Base-by-base conservation (phyloP, 306 rosid genomes). In the Pyrus betulifolia region DNA sequence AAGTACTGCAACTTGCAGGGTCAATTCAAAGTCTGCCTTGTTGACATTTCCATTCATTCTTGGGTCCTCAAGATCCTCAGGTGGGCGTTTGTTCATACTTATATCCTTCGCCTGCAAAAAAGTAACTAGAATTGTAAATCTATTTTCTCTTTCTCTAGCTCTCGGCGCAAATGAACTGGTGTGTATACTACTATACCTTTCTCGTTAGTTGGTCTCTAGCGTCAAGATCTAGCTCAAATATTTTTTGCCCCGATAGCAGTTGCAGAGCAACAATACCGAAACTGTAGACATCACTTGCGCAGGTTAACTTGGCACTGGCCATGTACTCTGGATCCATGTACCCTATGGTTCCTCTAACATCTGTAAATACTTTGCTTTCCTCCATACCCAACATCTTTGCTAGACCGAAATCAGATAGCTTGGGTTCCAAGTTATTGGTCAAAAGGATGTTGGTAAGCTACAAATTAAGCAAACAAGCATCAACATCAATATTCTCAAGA, bases 311-410 rank as follows among this genome's bases (percentile, higher is more conserved):
- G 66, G 97, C 94, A 81, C 89, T 91, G 75, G 89, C 91, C 97
- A 94, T 90, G 80, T 94, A 94, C 79, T 94, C 98, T 4, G 98
- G 98, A 78, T 93, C 98, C 98, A 93, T 93, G 64, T 91, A 93
- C 1, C 98, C 98, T 79, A 89, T 88, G 25, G 97, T 93, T 84
- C 98, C 97, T 82, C 94, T 87, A 30, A 94, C 91, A 75, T 81
- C 97, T 21, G 97, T 90, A 60, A 91, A 91, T 19, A 89, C 97
- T 78, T 90, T 89, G 71, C 86, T 90, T 81, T 91, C 93, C 44
- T 87, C 93, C 81, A 90, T 85, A 19, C 91, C 89, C 89, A 94
- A 58, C 89, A 91, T 84, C 75, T 22, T 93, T 49, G 97, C 92
- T 78, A 93, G 35, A 70, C 98, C 96, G 65, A 93, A 93, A 91